phyloP scores from a whole-genome alignment of 495 filamentous ascomycete species.

The Hypoxylon lenormandii region DNA sequence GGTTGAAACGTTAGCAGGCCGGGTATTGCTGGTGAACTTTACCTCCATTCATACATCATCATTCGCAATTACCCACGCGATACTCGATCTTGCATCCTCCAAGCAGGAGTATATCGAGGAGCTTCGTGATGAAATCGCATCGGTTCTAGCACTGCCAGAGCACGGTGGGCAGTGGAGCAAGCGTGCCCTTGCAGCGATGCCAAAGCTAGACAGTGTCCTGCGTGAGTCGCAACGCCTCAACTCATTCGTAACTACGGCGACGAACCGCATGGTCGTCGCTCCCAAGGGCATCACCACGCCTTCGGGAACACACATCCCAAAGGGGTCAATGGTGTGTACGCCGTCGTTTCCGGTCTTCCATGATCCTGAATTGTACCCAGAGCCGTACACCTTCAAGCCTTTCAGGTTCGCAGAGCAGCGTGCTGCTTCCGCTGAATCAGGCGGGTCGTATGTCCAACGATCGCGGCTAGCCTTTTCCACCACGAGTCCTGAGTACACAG shows the following conservation, averaged over 20 bases:
- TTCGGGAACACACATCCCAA: constrained; percentile 48
- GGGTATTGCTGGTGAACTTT: constrained; percentile 60
- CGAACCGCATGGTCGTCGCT: constrained; percentile 46
- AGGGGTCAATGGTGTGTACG: constrained; percentile 35
- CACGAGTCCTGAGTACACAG: constrained; percentile 51
- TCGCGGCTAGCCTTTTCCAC: constrained; percentile 50
- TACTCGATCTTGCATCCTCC: constrained; percentile 60
- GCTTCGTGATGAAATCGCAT: constrained; percentile 65
- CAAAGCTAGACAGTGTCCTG: constrained; percentile 56
- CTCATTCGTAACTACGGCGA: constrained; percentile 48
- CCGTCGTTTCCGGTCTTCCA: constrained; percentile 43
- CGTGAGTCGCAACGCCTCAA: constrained; percentile 54
- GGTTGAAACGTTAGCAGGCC: constrained; percentile 44
- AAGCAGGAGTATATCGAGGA: constrained; percentile 59
- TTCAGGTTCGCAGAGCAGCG: constrained; percentile 50
- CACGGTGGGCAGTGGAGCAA: constrained; percentile 57
- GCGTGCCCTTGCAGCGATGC: constrained; percentile 55
- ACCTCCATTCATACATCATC: constrained; percentile 66
- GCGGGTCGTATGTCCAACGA: constrained; percentile 45
- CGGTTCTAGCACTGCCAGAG: constrained; percentile 47
- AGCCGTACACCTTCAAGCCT: constrained; percentile 39
- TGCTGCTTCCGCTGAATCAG: background rate
- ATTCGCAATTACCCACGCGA: constrained; percentile 57
- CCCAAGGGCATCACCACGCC: constrained; percentile 53
- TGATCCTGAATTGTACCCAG: constrained; percentile 44